Evolutionary conservation across 192 early-diverging fungal genomes (phyloP).

Genomic region (Dimargaris cristalligena): DNA sequence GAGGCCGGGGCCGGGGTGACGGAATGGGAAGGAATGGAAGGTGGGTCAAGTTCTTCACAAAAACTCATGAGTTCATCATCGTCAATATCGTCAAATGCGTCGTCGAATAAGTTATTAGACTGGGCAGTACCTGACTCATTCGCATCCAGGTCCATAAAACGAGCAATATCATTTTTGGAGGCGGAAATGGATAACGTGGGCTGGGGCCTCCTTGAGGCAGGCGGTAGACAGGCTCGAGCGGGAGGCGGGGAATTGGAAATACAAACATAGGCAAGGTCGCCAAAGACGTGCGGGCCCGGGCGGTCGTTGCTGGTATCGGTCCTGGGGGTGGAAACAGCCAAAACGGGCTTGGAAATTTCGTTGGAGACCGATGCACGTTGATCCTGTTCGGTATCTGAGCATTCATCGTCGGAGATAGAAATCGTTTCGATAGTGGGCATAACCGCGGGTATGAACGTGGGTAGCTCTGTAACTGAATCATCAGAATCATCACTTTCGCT

Average conservation of each 20-base stretch:
- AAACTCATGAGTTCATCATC: conserved; percentile 17
- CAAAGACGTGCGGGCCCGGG: background rate
- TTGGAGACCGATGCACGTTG: too few species aligned
- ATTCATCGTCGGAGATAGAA: too few species aligned
- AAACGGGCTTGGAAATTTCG: too few species aligned
- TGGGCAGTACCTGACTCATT: conserved; percentile 16
- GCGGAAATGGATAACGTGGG: conserved; percentile 14
- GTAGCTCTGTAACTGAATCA: too few species aligned
- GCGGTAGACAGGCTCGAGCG: conserved; percentile 10
- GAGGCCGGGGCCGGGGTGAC: background rate
- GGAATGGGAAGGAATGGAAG: background rate
- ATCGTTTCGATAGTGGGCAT: too few species aligned
- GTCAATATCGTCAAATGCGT: conserved; percentile 19
- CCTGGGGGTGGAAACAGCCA: too few species aligned
- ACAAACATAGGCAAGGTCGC: background rate
- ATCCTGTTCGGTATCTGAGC: too few species aligned
- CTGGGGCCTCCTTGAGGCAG: conserved; percentile 13
- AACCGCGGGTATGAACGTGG: too few species aligned
- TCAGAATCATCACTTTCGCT: too few species aligned
- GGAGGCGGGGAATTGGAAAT: conserved; percentile 15
- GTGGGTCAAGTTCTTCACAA: conserved; percentile 9
- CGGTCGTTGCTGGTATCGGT: too few species aligned
- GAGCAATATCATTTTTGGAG: conserved; percentile 15
- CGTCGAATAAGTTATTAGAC: conserved; percentile 21
- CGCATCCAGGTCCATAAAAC: conserved; percentile 13